Evolutionary conservation across 345 rosid species (phyloP), one percentile per base, ranked within the genome.

Genomic region (thale cress (Arabidopsis thaliana)): DNA sequence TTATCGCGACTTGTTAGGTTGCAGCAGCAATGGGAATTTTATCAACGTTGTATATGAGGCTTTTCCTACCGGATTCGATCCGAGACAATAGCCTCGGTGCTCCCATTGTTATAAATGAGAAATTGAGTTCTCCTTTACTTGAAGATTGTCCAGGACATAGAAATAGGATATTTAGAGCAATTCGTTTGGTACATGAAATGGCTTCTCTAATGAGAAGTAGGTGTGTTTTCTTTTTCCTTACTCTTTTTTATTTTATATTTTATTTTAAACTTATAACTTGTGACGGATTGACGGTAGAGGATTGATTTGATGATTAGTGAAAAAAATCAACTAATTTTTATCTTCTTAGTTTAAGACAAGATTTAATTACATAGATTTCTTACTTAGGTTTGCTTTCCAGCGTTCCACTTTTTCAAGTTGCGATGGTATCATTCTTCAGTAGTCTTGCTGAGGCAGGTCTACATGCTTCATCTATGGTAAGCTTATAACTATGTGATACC

Each of bases 401-500:
- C 71, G 56, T 60, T 68, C 88, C 91, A n/a, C 84, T 93, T 74
- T 77, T 87, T 25, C 96, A 89, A 83, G 87, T 90, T 28, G 89
- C 97, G 28, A 48, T 86, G 28, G 93, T 93, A 34, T 86, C 94
- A 7, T 89, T 93, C 72, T 89, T 93, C 69, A 76, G 82, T 80
- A 82, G 73, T 73, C 93, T 93, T 58, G 81, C 93, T 0, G 96
- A 93, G 49, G 87, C 84, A 34, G 97, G 96, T 16, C 88, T 89
- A 52, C 87, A 88, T 48, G 86, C 93, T 77, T 86, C 97, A 8
- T 42, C 85, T 62, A 63, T 86, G 97, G 98, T 93, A 89, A 6
- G 67, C 30, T 69, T 37, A 28, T 56, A 22, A 7, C 12, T 6
- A 56, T 49, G 14, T 11, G 36, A 56, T 10, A 8, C 9, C 4